Base-by-base conservation (phyloP, 768 basidiomycete species). In the Boletus subcaerulescens region DNA sequence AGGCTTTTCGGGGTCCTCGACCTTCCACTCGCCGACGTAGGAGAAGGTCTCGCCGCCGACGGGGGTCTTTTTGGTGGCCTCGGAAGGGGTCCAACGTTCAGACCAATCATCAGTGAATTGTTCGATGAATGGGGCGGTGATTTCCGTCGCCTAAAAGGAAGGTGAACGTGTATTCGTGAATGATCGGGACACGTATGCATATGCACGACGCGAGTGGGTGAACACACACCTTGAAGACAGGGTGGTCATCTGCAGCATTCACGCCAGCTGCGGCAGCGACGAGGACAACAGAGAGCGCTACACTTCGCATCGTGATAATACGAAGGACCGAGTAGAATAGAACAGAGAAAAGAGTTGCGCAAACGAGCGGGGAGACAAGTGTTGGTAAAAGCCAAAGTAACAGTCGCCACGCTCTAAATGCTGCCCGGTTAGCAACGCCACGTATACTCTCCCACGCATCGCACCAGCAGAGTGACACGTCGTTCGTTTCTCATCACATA, bases 31-130 rank as follows among this genome's bases (percentile, higher is more conserved):
- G 67, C 97, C 97, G 69, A 98, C 94, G 72, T 98, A 97, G 68
- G 89, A 91, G 79, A 94, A 97, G 38, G 87, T 98, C 80, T 99
- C 97, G 60, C 90, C 86, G 59, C 93, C 92, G 52, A 92, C 91
- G 47, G 93, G 88, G 14, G 93, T 96, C 84, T 96, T 94, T 82
- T 98, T 98, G 62, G 94, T 98, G 9, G 97, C 97, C 70, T 93
- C 88, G 5, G 95, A 98, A 36, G 95, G 87, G 48, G 91, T 93
- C 96, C 97, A 99, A 53, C 95, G 89, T 59, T 88, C 80, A 13
- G 86, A 67, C 87, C 93, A 96, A 74, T 91, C 88, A 46, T 87
- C 85, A 17, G 87, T 90, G 81, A 98, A 99, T 73, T 99, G 97
- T 73, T 99, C 97, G 60, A 99, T 66, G 78, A 98, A 98, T 40